Evolutionary conservation across 768 basidiomycete genomes (phyloP).

Genomic region (Sporobolomyces phaffii): DNA sequence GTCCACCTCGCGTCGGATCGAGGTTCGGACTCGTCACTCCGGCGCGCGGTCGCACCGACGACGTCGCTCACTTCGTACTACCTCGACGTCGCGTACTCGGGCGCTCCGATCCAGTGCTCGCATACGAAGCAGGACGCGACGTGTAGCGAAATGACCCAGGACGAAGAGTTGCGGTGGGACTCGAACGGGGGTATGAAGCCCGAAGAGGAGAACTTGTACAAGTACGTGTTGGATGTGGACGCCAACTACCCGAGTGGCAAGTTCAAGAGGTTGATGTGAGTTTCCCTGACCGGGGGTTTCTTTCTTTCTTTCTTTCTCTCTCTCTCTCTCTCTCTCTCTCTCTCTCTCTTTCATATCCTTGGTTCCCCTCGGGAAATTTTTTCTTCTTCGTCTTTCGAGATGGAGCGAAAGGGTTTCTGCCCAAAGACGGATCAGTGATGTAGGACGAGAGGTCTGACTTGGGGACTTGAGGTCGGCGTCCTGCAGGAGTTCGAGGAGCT

Average conservation of each 20-base stretch:
- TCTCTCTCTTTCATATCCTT: background rate
- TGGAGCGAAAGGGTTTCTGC: no score
- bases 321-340: background rate
- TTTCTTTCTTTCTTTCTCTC: background rate
- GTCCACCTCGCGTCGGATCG: constrained; percentile 24
- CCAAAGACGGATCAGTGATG: no score
- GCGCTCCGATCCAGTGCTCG: constrained; percentile 38
- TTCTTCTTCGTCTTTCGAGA: no score
- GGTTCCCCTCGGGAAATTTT: background rate
- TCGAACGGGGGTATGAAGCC: constrained; percentile 6
- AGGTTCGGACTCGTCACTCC: constrained; percentile 9
- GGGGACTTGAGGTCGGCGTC: background rate
- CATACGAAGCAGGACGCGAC: constrained; percentile 25
- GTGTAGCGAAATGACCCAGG: constrained; percentile 24
- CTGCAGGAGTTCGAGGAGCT: constrained; percentile 16
- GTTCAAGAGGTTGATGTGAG: constrained; percentile 28
- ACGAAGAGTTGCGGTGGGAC: constrained; percentile 28
- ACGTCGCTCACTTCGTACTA: constrained; percentile 20
- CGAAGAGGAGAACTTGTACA: constrained; percentile 41
- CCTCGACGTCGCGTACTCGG: constrained; percentile 40
- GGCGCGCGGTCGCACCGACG: background rate
- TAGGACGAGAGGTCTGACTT: background rate
- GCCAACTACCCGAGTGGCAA: constrained; percentile 32
- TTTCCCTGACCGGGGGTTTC: background rate
- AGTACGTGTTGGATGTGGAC: constrained; percentile 42